Evolutionary conservation across 176 grass and related monocot species (phyloP), one percentile per base, ranked within the genome.

Genomic region (Eremochloa ophiuroides): DNA sequence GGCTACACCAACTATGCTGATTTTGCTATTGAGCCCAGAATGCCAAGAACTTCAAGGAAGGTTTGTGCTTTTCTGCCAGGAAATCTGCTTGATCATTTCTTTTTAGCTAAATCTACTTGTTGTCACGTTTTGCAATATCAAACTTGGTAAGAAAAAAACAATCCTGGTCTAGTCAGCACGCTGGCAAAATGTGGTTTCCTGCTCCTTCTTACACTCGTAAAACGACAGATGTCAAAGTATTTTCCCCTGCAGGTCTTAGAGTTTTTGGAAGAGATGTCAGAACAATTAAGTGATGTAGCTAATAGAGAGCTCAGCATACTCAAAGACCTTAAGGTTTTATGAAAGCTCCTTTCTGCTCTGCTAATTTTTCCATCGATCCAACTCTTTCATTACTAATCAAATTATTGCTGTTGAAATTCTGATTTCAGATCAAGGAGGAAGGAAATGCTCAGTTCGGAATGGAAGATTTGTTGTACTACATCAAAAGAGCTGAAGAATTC

Each of bases 381-480:
- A 53, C 26, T 73, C 80, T 78, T 88, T 70, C 34, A 37, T 34
- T 76, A 81, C 76, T 9, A 46, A 34, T 71, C 65, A 5, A 43
- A 62, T 59, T 53, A 31, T 62, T 18, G 50, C 51, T 50, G 33
- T 8, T 3, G 7, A 74, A 73, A 50, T 91, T 58, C 18, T 76
- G 30, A 69, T 83, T 73, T 73, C 82, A 98, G 95, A 85, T 83
- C 86, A 91, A 87, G 75, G 95, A 91, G 74, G 90, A 95, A 78
- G 92, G 90, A 38, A 77, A 91, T 86, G 65, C 82, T 79, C 88
- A 75, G 62, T 93, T 98, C 47, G 84, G 88, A 48, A 93, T 93
- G 95, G 90, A 95, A 89, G 95, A 98, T 93, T 86, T 98, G n/a
- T 51, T 91, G 60, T 98, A 93, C 70, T 98, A 98, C 66, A 95